phyloP scores from a whole-genome alignment of 371 early-diverging fungal species.

The Rhizomucor miehei region DNA sequence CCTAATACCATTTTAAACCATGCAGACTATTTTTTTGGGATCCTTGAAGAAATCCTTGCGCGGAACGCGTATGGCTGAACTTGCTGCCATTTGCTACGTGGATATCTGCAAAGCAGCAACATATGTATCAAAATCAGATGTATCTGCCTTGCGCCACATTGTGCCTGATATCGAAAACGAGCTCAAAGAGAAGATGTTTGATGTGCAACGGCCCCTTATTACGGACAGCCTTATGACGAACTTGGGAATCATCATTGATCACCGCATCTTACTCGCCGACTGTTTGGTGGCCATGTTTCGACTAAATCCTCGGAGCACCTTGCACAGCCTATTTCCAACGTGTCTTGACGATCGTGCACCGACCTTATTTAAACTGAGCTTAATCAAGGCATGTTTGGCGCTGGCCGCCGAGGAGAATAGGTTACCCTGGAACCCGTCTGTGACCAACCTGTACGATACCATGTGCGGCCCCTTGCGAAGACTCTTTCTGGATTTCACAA shows the following conservation, averaged over 20 bases:
- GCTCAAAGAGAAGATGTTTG: slow-evolving; percentile 68
- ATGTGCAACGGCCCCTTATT: slow-evolving; percentile 54
- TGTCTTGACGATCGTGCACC: slow-evolving; percentile 69
- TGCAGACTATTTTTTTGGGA: slow-evolving; percentile 64
- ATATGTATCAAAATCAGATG: slow-evolving; percentile 63
- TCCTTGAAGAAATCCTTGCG: slow-evolving; percentile 62
- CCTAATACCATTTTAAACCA: not conserved
- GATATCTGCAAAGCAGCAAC: slow-evolving; percentile 81
- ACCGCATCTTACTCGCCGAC: slow-evolving; percentile 64
- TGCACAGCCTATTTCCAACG: slow-evolving; percentile 67
- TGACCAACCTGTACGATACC: slow-evolving; percentile 62
- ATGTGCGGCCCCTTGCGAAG: slow-evolving; percentile 67
- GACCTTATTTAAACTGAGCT: slow-evolving; percentile 66
- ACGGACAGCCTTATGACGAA: slow-evolving; percentile 60
- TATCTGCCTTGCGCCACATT: slow-evolving; percentile 62
- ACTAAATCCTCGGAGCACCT: slow-evolving; percentile 65
- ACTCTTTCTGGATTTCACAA: slow-evolving; percentile 62
- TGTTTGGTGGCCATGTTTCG: slow-evolving; percentile 76
- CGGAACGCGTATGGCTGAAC: slow-evolving; percentile 63
- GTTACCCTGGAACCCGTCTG: slow-evolving; percentile 75
- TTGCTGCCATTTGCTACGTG: slow-evolving; percentile 74
- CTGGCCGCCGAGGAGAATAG: slow-evolving; percentile 70
- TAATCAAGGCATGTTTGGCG: slow-evolving; percentile 73
- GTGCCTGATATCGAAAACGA: slow-evolving; percentile 78
- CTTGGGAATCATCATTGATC: slow-evolving; percentile 54